Evolutionary conservation across 176 grass and related monocot genomes (phyloP), one percentile per base, ranked within the genome.

Genomic region (Zoysia pacifica): DNA sequence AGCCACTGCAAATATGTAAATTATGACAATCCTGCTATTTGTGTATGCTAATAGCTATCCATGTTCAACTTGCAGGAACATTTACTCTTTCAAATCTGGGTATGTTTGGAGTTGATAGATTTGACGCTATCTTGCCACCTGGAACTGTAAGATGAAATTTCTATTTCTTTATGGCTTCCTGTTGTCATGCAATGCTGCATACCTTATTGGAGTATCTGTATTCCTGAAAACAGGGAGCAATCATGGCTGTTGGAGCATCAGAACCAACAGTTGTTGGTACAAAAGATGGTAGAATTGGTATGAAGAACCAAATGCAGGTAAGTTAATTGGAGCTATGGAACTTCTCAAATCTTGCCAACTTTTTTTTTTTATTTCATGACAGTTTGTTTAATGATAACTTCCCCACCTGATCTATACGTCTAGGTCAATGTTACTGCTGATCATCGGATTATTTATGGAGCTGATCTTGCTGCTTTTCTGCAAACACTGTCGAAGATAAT

Each of bases 361-460:
- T 10, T 6, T 40, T n/a, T n/a, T 78, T 38, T 72, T 68, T 11
- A 37, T 65, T 63, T 72, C 10, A 61, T 52, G 12, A 47, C 39
- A 16, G 62, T 51, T 72, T 78, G 40, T 63, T 69, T 81, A 82
- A 19, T 79, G 11, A 67, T 44, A 35, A 42, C 52, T 28, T 54
- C 10, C 10, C 10, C 48, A 71, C 28, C 36, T 54, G 63, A 20
- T 67, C 42, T 89, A 89, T 69, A 18, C 62, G 73, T 90, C 41
- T 84, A 99, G 97, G 97, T 99, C 50, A 99, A 99, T 84, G 97
- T 99, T 43, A 99, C 93, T 0, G 97, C 97, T 65, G 97, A 99
- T 81, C 97, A 99, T 84, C 87, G 90, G 56, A 66, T 96, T 70
- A 99, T 99, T 82, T 99, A 99, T 91, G 97, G 97, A 67, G 89